Percentiles rank a stretch among this genome's conserved stretches.
Conservation (phyloP, 2,329 filamentous ascomycete species). For the Triangularia verruculosa region DNA sequence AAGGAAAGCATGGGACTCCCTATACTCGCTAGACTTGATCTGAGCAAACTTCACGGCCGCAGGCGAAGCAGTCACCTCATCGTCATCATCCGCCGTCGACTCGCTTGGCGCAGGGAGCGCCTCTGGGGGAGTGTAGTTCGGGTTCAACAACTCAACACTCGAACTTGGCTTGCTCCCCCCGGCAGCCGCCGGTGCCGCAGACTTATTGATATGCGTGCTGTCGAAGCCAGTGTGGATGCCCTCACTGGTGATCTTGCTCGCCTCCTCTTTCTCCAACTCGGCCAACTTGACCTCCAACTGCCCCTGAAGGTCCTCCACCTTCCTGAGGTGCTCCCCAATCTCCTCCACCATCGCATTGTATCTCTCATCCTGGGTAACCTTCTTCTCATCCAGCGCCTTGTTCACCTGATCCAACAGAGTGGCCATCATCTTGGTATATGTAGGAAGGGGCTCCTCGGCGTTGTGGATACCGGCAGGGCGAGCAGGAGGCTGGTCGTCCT, state of each 20-base stretch:
- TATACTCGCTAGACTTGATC: slow-evolving; percentile 74
- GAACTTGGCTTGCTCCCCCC: slow-evolving; percentile 47
- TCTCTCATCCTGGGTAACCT: slow-evolving; percentile 58
- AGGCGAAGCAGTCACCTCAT: slow-evolving; percentile 71
- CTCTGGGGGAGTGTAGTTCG: slow-evolving; percentile 44
- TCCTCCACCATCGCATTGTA: slow-evolving; percentile 76
- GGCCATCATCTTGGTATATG: slow-evolving; percentile 98
- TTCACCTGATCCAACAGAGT: slow-evolving; percentile 93
- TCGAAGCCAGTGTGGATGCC: slow-evolving; percentile 86
- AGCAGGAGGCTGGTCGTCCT: slow-evolving; percentile 71
- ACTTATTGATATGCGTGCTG: slow-evolving; percentile 75
- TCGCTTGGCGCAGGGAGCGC: slow-evolving; percentile 28
- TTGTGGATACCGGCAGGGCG: slow-evolving; percentile 77
- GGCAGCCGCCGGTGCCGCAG: slow-evolving; percentile 33
- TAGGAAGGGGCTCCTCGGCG: slow-evolving; percentile 69
- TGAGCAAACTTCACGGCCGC: slow-evolving; percentile 77
- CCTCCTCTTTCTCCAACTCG: slow-evolving; percentile 80
- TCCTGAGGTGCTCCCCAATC: slow-evolving; percentile 70
- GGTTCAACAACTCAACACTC: slow-evolving; percentile 74
- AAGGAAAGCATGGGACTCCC: slow-evolving; percentile 71
- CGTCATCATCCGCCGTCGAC: slow-evolving; percentile 54
- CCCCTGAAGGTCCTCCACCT: slow-evolving; percentile 74
- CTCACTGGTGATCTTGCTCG: slow-evolving; percentile 91
- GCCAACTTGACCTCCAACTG: slow-evolving; percentile 71
- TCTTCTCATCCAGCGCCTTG: slow-evolving; percentile 73